Percentiles rank a stretch among this genome's conserved stretches.
Evolutionary conservation across 768 basidiomycete genomes (phyloP).

Genomic region (Phanerodontia chrysosporium): DNA sequence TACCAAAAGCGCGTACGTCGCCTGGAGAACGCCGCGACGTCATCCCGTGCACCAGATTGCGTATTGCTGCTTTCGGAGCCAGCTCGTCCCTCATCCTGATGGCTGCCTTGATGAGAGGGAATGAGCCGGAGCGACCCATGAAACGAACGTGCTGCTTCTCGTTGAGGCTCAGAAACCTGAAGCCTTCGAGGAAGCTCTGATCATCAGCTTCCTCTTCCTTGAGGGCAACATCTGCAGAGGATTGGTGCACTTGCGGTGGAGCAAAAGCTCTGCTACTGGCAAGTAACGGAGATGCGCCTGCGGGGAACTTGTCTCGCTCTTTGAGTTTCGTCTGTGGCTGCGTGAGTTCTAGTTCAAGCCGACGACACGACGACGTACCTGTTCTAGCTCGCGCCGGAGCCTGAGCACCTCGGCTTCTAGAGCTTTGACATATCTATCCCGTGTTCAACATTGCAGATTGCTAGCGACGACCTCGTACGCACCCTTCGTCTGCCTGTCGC

Average conservation of each 20-base stretch:
- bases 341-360: background rate
- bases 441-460: no score
- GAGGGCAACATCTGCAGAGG: background rate
- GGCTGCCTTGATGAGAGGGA: conserved; percentile 14
- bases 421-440: conserved; percentile 29
- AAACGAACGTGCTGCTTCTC: conserved; percentile 11
- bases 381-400: background rate
- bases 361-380: no score
- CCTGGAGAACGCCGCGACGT: no score
- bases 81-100: conserved; percentile 35
- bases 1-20: background rate
- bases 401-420: background rate
- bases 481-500: no score
- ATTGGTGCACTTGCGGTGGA: no score
- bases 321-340: background rate
- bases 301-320: background rate
- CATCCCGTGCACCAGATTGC: no score
- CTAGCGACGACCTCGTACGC: no score
- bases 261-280: no score
- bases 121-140: conserved; percentile 17
- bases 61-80: conserved; percentile 27
- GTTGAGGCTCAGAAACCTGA: conserved; percentile 6
- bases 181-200: background rate
- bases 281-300: no score
- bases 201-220: conserved; percentile 23